phyloP scores from a whole-genome alignment of 306 rosid genomes.

The Inga oerstediana region DNA sequence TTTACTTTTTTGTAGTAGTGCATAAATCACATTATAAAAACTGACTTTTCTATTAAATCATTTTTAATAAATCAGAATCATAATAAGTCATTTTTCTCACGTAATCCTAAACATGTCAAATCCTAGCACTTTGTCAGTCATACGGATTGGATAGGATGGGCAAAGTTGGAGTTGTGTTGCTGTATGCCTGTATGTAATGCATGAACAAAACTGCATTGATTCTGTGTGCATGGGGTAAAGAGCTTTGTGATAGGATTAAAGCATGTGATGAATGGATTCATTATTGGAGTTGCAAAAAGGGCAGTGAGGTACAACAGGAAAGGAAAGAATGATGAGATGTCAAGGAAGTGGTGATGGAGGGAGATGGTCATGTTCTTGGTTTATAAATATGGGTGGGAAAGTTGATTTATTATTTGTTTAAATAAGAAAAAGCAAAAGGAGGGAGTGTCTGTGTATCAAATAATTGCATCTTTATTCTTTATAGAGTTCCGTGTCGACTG shows the following conservation, averaged over 20 bases:
- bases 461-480: conserved; percentile 74
- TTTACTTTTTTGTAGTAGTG: too few species aligned
- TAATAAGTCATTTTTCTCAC: too few species aligned
- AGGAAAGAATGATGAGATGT: background rate
- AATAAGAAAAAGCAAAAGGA: background rate
- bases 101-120: too few species aligned
- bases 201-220: background rate
- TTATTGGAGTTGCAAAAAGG: background rate
- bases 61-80: too few species aligned
- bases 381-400: background rate
- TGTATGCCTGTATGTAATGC: too few species aligned
- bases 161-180: too few species aligned
- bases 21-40: too few species aligned
- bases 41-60: too few species aligned
- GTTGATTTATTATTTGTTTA: background rate
- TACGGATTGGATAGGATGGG: too few species aligned
- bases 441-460: conserved; percentile 38
- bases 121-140: too few species aligned
- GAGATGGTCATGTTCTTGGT: background rate
- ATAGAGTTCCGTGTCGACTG: conserved; percentile 65
- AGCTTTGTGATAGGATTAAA: background rate
- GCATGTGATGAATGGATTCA: background rate
- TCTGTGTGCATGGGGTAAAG: background rate
- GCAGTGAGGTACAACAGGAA: background rate
- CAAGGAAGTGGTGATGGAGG: too few species aligned